Evolutionary conservation across 2,329 filamentous ascomycete genomes (phyloP).

Genomic region (Stagonosporopsis rhizophila): DNA sequence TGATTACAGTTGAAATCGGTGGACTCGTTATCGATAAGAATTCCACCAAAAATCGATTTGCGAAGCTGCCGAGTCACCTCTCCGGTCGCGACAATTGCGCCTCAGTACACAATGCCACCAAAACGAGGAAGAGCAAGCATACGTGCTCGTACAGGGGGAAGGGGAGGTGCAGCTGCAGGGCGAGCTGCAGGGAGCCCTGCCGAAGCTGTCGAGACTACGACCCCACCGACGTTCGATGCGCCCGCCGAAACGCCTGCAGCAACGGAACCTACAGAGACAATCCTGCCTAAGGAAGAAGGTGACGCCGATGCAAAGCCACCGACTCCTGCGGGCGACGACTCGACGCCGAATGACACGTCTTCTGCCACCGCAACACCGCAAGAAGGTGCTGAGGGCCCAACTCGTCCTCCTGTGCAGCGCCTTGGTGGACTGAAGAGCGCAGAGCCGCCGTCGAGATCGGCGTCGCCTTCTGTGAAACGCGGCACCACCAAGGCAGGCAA

Average conservation of each 20-base stretch:
- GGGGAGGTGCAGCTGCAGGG: constrained; percentile 28
- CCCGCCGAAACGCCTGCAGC: constrained; percentile 15
- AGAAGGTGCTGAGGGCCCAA: constrained; percentile 26
- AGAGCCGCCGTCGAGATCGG: constrained; percentile 39
- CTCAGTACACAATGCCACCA: constrained; percentile 38
- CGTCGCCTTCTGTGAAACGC: constrained; percentile 40
- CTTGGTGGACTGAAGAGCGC: constrained; percentile 39
- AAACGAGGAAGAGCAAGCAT: constrained; percentile 37
- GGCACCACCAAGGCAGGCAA: constrained; percentile 38
- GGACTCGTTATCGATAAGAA: constrained; percentile 40
- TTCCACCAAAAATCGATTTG: constrained; percentile 25
- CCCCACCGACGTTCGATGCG: constrained; percentile 25
- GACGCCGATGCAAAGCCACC: constrained; percentile 24
- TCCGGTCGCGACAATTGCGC: constrained; percentile 12
- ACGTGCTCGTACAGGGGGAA: constrained; percentile 30
- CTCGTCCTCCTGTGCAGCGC: constrained; percentile 35
- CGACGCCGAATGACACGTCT: constrained; percentile 23
- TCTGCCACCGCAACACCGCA: constrained; percentile 25
- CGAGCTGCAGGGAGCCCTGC: constrained; percentile 18
- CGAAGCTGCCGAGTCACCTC: constrained; percentile 21
- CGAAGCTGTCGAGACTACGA: constrained; percentile 24
- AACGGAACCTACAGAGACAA: constrained; percentile 2
- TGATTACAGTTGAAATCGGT: neutral
- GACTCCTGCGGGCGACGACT: constrained; percentile 16
- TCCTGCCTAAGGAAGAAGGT: constrained; percentile 33